These are phyloP conservation scores for Agrocybe praecox DNA, from an alignment of 768 basidiomycete species.

Conservation along the genomic window DNA sequence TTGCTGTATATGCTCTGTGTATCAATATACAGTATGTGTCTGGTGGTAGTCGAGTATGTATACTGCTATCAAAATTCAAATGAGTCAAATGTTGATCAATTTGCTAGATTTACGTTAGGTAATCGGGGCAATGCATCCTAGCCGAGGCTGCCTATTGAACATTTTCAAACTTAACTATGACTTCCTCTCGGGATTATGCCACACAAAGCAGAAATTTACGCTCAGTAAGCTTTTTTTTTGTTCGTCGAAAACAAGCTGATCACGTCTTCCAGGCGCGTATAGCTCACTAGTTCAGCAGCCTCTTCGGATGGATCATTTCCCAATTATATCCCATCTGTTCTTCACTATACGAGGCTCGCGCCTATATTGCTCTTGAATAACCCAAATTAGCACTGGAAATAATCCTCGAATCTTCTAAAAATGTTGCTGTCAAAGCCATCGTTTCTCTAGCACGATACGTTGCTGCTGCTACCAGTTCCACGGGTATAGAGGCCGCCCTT, in stretches of 20 bases:
- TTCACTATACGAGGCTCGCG: constrained; percentile 83
- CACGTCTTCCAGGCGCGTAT: constrained; percentile 57
- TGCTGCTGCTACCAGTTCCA: constrained; percentile 39
- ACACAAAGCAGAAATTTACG: constrained; percentile 62
- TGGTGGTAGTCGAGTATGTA: no score
- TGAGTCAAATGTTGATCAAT: no score
- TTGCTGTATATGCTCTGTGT: no score
- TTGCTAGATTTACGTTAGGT: constrained; percentile 1
- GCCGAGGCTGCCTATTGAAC: no score
- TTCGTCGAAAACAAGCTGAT: neutral
- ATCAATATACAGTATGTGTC: no score
- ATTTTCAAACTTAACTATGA: no score
- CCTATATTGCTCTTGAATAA: constrained; percentile 71
- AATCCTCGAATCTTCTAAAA: constrained; percentile 54
- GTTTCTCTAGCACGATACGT: constrained; percentile 75
- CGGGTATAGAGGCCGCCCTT: constrained; percentile 58
- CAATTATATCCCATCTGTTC: constrained; percentile 63
- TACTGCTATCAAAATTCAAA: no score
- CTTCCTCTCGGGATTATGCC: constrained; percentile 34
- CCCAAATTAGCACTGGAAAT: constrained; percentile 57
- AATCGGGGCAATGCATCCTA: constrained; percentile 5
- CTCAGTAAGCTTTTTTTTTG: constrained; percentile 47
- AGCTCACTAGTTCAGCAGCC: constrained; percentile 56
- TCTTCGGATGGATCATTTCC: constrained; percentile 59
- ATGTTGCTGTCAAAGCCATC: constrained; percentile 71